Conservation (phyloP, 495 filamentous ascomycete species). For the Tuber indicum region DNA sequence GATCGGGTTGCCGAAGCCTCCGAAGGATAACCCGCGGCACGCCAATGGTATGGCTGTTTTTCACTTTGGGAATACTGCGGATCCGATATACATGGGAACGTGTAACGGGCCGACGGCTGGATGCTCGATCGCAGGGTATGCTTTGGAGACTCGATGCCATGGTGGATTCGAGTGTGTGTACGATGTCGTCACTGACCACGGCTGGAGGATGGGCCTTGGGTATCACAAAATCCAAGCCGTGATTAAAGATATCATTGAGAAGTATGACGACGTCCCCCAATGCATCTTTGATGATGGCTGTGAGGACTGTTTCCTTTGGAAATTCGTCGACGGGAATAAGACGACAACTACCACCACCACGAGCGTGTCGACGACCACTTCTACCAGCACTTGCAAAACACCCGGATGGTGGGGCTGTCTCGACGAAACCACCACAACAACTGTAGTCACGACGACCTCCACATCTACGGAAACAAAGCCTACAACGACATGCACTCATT, state of each 20-base stretch:
- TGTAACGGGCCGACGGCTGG: constrained; percentile 82
- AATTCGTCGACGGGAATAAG: constrained; percentile 84
- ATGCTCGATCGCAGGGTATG: constrained; percentile 90
- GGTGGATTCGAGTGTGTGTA: constrained; percentile 81
- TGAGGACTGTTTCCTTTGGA: constrained; percentile 86
- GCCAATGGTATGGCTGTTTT: constrained; percentile 63
- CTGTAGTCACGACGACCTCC: constrained; percentile 44
- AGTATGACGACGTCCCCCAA: constrained; percentile 68
- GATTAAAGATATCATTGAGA: constrained; percentile 74
- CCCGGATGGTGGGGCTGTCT: constrained; percentile 69
- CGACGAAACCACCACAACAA: constrained; percentile 49
- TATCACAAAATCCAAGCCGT: constrained; percentile 80
- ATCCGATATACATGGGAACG: constrained; percentile 88
- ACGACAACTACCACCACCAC: constrained; percentile 62
- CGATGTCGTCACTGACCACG: constrained; percentile 81
- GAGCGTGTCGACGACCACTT: constrained; percentile 47
- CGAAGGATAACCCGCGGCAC: constrained; percentile 58
- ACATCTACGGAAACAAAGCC: constrained; percentile 39
- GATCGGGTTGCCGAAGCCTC: constrained; percentile 79
- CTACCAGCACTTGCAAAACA: constrained; percentile 51
- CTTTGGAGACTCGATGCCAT: constrained; percentile 85
- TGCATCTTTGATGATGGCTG: constrained; percentile 70
- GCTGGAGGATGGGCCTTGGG: constrained; percentile 78
- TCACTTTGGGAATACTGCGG: constrained; percentile 92
- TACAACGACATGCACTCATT: constrained; percentile 48